These are phyloP conservation scores for Candida sanyaensis DNA, from an alignment of 1,139 yeast genomes.

Conservation along the genomic window DNA sequence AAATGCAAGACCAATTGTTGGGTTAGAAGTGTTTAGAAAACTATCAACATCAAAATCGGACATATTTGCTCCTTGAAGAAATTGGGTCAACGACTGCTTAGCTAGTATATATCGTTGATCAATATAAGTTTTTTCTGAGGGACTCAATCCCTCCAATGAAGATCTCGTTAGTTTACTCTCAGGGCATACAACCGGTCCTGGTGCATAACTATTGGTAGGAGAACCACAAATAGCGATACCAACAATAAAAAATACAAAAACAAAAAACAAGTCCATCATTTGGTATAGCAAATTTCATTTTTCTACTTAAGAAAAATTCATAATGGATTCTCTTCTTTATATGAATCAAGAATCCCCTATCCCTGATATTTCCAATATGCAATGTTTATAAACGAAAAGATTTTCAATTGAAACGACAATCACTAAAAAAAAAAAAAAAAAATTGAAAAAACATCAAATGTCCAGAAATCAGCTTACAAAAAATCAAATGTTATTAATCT, in stretches of 20 bases:
- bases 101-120: slow-evolving; percentile 53
- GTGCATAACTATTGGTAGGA: slow-evolving; percentile 66
- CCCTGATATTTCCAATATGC: background rate
- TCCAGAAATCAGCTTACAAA: too few species aligned
- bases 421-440: too few species aligned
- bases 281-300: background rate
- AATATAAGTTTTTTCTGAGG: slow-evolving; percentile 42
- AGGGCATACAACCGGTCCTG: slow-evolving; percentile 63
- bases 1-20: slow-evolving; percentile 67
- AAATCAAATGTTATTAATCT: too few species aligned
- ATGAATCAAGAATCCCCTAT: background rate
- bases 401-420: background rate
- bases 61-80: slow-evolving; percentile 57
- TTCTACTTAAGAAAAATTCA: too few species aligned
- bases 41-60: slow-evolving; percentile 56
- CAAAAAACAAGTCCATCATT: background rate
- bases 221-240: slow-evolving; percentile 22
- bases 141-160: slow-evolving; percentile 33
- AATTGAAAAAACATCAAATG: too few species aligned
- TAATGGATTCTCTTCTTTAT: background rate
- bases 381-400: background rate
- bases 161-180: slow-evolving; percentile 32
- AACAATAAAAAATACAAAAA: background rate
- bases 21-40: slow-evolving; percentile 33
- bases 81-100: slow-evolving; percentile 52